These are phyloP conservation scores for Colletotrichum caudatum DNA, from an alignment of 2,329 filamentous ascomycete species.

Conservation along the genomic window DNA sequence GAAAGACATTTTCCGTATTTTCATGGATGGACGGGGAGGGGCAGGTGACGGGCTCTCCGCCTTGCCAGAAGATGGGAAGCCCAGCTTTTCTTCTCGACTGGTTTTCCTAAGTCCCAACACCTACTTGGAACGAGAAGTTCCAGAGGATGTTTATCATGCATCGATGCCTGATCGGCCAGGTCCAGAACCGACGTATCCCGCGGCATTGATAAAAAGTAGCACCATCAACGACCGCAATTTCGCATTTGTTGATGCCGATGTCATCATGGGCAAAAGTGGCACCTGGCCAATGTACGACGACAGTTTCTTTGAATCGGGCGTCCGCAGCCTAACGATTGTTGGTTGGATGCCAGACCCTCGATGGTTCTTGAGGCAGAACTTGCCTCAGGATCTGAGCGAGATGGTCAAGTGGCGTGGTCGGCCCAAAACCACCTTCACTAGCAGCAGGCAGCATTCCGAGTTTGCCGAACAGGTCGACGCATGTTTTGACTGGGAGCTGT, in stretches of 20 bases:
- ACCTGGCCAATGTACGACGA: constrained; percentile 50
- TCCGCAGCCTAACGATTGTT: constrained; percentile 56
- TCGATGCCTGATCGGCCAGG: constrained; percentile 4
- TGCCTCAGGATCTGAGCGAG: constrained; percentile 50
- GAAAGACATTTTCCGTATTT: constrained; percentile 36
- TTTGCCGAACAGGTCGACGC: constrained; percentile 53
- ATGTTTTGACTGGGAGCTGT: constrained; percentile 61
- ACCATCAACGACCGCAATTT: constrained; percentile 1
- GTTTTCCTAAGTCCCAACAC: constrained; percentile 59
- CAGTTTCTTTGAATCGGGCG: constrained; percentile 52
- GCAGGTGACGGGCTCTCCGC: not conserved
- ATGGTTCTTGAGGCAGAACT: constrained; percentile 51
- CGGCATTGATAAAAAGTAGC: not conserved
- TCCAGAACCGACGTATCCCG: constrained; percentile 24
- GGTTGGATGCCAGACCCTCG: constrained; percentile 58
- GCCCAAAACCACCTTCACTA: constrained; percentile 9
- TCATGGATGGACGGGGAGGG: constrained; percentile 22
- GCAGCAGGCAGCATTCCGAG: constrained; percentile 42
- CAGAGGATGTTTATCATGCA: constrained; percentile 23
- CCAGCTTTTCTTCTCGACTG: constrained; percentile 5
- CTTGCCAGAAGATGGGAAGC: not conserved
- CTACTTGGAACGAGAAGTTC: constrained; percentile 50
- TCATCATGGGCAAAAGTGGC: constrained; percentile 46
- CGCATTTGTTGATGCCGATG: constrained; percentile 39
- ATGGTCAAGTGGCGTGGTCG: constrained; percentile 47